phyloP scores from a whole-genome alignment of 208 protist species.

The Naegleria fowleri region DNA sequence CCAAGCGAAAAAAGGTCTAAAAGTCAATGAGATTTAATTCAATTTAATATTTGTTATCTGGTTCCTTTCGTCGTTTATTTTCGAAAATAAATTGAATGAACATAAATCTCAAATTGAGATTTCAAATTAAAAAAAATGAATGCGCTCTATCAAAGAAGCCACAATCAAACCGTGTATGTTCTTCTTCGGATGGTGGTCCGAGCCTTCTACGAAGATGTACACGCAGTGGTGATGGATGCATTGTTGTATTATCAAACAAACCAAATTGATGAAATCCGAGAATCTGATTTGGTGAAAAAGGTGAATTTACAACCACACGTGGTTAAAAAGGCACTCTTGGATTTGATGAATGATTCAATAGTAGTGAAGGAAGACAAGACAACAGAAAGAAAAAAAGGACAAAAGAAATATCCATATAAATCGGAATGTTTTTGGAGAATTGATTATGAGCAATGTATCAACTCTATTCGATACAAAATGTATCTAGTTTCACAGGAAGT shows the following conservation, averaged over 20 bases:
- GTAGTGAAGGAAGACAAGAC: neutral
- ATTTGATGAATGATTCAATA: neutral
- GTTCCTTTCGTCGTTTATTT: too few species aligned
- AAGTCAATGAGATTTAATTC: too few species aligned
- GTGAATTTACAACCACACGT: neutral
- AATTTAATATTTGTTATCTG: too few species aligned
- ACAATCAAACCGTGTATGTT: neutral
- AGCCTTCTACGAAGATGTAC: neutral
- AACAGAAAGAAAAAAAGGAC: neutral
- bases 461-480: neutral
- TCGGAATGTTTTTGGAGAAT: neutral
- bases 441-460: neutral
- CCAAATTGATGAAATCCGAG: neutral
- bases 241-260: neutral
- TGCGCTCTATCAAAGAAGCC: neutral
- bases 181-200: neutral
- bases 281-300: neutral
- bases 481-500: neutral
- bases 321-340: neutral
- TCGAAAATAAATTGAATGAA: too few species aligned
- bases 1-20: too few species aligned
- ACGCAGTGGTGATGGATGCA: neutral
- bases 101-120: too few species aligned
- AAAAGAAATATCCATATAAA: neutral
- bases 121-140: slow-evolving; percentile 22